Base-by-base conservation (phyloP, 2,329 filamentous ascomycete genomes). In the Anisogramma anomala region DNA sequence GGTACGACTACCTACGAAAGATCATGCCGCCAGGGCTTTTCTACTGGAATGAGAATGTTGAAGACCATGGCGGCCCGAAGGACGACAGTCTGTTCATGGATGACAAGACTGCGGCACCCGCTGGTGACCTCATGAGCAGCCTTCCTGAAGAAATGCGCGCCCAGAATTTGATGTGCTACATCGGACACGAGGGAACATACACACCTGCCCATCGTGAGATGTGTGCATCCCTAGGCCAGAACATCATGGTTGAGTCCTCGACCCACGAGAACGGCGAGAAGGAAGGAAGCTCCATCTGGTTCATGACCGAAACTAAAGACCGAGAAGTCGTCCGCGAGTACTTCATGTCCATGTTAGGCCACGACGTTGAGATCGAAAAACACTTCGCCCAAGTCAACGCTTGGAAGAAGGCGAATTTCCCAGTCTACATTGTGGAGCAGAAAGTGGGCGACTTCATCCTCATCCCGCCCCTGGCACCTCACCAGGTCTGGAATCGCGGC, bases 401-500 rank as follows among this genome's bases (percentile, higher is more conserved):
- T 0, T 95, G 89, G 87, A 93, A 89, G 59, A 84, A 85, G 53
- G 91, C 89, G 0, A 88, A 86, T 0, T 96, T 96, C 53, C 86
- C 80, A 13, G 88, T 91, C 1, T 95, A 93, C 55, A 73, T 96
- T 9, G 85, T 95, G 10, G 87, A 96, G 55, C 91, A 98, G 59
- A 82, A 72, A 44, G 77, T 79, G 6, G 91, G 91, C 4, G 91
- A 98, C 55, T 87, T 96, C 50, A 91, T 98, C 45, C 69, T 98
- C 1, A 82, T 98, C 19, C 91, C 91, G 13, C 88, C 91, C 4
- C 66, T 96, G 14, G 91, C 91, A 3, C 87, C 89, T 0, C 91
- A 98, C 59, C 91, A 98, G 58, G 91, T 98, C 8, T 98, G 91
- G 91, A 98, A 98, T 56, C 77, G 89, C 36, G 91, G 91, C 15